phyloP scores from a whole-genome alignment of 2,329 filamentous ascomycete species.

The Fusarium sp. region DNA sequence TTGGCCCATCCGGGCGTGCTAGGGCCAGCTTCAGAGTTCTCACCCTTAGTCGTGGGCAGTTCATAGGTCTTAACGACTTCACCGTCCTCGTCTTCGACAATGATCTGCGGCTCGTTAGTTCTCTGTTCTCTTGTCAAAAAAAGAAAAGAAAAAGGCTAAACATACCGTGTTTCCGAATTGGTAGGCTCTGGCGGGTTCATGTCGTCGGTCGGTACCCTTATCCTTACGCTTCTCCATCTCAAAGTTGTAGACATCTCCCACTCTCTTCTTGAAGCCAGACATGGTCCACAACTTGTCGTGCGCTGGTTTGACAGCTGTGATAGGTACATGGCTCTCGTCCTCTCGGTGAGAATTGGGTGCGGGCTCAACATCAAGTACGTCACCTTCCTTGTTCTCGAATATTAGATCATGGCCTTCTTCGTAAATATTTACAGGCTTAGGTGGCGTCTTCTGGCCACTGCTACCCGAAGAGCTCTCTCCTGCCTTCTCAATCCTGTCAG shows the following conservation, averaged over 20 bases:
- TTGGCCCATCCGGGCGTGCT: constrained; percentile 65
- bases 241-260: constrained; percentile 68
- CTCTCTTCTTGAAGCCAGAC: constrained; percentile 61
- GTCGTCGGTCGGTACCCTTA: constrained; percentile 72
- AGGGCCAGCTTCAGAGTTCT: constrained; percentile 53
- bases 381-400: constrained; percentile 87
- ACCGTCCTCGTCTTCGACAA: constrained; percentile 87
- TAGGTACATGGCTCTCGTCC: constrained; percentile 37
- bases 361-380: constrained; percentile 78
- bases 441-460: constrained; percentile 43
- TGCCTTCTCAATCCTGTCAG: constrained; percentile 44
- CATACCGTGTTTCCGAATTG: constrained; percentile 84
- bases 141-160: too few species aligned
- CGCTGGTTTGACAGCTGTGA: constrained; percentile 38
- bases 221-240: constrained; percentile 73
- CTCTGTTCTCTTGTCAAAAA: not conserved
- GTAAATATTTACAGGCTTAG: constrained; percentile 73
- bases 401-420: constrained; percentile 84
- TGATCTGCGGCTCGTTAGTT: constrained; percentile 70
- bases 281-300: constrained; percentile 52
- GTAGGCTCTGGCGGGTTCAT: constrained; percentile 84
- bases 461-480: constrained; percentile 40
- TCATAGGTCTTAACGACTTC: constrained; percentile 90
- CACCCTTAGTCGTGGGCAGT: constrained; percentile 68
- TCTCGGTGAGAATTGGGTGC: constrained; percentile 23